Evolutionary conservation across 2,329 filamentous ascomycete genomes (phyloP).

Genomic region (Fusarium zealandicum): DNA sequence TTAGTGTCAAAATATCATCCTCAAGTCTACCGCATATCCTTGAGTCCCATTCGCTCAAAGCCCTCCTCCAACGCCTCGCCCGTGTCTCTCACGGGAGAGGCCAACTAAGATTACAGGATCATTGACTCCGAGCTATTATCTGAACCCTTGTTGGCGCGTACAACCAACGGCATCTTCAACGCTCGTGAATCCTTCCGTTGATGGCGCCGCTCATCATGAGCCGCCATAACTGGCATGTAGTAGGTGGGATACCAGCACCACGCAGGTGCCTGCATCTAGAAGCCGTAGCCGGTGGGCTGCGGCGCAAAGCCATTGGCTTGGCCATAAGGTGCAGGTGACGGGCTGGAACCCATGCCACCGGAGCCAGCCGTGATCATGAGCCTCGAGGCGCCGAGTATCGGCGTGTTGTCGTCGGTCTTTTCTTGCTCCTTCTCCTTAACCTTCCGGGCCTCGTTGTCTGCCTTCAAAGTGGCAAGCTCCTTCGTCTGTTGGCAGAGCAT

Average conservation of each 20-base stretch:
- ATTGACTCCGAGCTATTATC: slow-evolving; percentile 36
- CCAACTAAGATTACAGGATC: slow-evolving; percentile 43
- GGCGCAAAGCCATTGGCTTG: slow-evolving; percentile 89
- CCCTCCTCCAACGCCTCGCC: slow-evolving; percentile 26
- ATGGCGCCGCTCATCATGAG: slow-evolving; percentile 10
- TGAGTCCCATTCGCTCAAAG: slow-evolving; percentile 37
- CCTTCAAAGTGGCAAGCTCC: slow-evolving; percentile 84
- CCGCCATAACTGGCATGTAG: slow-evolving; percentile 13
- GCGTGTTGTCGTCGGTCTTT: slow-evolving; percentile 91
- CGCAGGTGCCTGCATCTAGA: slow-evolving; percentile 53
- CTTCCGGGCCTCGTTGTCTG: slow-evolving; percentile 96
- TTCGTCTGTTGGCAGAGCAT: slow-evolving; percentile 89
- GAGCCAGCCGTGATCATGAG: slow-evolving; percentile 97
- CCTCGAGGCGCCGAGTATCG: slow-evolving; percentile 86
- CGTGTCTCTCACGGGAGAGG: slow-evolving; percentile 29
- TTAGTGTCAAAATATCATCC: slow-evolving; percentile 38
- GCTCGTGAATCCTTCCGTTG: slow-evolving; percentile 10
- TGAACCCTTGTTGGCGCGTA: slow-evolving; percentile 25
- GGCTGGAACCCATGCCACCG: slow-evolving; percentile 49
- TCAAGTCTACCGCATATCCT: slow-evolving; percentile 40
- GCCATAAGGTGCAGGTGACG: slow-evolving; percentile 71
- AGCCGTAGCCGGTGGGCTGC: slow-evolving; percentile 82
- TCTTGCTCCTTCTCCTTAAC: slow-evolving; percentile 72
- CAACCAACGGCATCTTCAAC: slow-evolving; percentile 6
- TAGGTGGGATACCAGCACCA: slow-evolving; percentile 36